Conservation (phyloP, 805 yeast genomes). For the Hanseniaspora occidentalis region DNA sequence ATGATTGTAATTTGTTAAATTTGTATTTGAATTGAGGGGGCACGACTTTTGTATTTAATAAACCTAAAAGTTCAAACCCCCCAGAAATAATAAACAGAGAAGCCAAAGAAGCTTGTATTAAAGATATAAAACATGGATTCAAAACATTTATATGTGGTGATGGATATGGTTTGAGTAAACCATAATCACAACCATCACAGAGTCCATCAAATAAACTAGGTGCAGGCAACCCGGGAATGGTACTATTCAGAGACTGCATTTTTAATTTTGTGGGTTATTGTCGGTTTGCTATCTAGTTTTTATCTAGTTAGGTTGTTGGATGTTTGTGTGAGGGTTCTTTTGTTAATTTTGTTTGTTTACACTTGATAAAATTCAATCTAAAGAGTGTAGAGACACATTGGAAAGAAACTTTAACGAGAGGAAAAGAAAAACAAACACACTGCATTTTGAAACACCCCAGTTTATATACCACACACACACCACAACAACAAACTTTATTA, state of each 20-base stretch:
- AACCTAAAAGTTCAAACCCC: constrained; percentile 11
- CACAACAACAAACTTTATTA: too few species aligned
- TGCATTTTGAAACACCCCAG: too few species aligned
- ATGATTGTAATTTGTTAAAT: constrained; percentile 3
- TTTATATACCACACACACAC: too few species aligned
- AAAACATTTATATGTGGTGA: constrained; percentile 24
- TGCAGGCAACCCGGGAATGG: too few species aligned
- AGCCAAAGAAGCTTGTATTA: constrained; percentile 9
- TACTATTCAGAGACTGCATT: too few species aligned
- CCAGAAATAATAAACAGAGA: constrained; percentile 15
- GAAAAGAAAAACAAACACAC: too few species aligned
- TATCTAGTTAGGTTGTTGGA: too few species aligned
- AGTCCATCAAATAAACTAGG: neutral
- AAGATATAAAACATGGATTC: constrained; percentile 23
- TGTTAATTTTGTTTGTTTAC: neutral
- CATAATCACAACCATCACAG: constrained; percentile 10
- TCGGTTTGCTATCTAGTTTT: neutral
- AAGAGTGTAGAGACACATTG: too few species aligned
- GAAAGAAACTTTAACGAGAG: too few species aligned
- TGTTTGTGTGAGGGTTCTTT: neutral
- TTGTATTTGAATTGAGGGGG: constrained; percentile 11
- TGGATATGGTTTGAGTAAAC: constrained; percentile 20
- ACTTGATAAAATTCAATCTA: too few species aligned
- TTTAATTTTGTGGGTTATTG: neutral
- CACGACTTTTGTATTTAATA: constrained; percentile 10